Percentiles rank a stretch among this genome's conserved stretches.
phyloP scores from a whole-genome alignment of 148 eudicot species.

The Arbutus unedo region DNA sequence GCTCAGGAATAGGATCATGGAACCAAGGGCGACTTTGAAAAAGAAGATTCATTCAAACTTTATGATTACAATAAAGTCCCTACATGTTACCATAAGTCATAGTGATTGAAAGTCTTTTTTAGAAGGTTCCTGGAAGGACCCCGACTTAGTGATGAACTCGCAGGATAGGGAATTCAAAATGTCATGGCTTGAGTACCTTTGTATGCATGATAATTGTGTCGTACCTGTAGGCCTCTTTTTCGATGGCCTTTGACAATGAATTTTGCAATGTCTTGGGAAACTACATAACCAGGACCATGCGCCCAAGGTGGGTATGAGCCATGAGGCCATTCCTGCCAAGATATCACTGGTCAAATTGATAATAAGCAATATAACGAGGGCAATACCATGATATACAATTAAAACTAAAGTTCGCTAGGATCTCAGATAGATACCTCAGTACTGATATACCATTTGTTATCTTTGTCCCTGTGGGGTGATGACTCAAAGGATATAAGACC shows the following conservation, averaged over 20 bases:
- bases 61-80: too few relatives aligned
- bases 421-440: conserved; percentile 47
- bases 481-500: conserved; percentile 80
- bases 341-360: conserved; percentile 8
- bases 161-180: too few relatives aligned
- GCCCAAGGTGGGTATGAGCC: conserved; percentile 83
- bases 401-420: neutral
- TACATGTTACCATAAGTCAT: too few relatives aligned
- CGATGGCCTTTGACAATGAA: conserved; percentile 66
- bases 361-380: neutral
- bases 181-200: too few relatives aligned
- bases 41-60: too few relatives aligned
- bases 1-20: too few relatives aligned
- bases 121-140: too few relatives aligned
- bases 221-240: conserved; percentile 58
- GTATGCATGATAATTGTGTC: too few relatives aligned
- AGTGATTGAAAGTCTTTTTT: too few relatives aligned
- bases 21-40: too few relatives aligned
- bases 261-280: conserved; percentile 75
- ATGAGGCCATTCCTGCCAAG: conserved; percentile 81
- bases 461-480: conserved; percentile 68
- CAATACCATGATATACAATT: neutral
- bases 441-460: conserved; percentile 89
- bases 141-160: too few relatives aligned
- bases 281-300: conserved; percentile 85